These are phyloP conservation scores for Drechslera avenae DNA, from an alignment of 2,329 filamentous ascomycete species.

Conservation along the genomic window DNA sequence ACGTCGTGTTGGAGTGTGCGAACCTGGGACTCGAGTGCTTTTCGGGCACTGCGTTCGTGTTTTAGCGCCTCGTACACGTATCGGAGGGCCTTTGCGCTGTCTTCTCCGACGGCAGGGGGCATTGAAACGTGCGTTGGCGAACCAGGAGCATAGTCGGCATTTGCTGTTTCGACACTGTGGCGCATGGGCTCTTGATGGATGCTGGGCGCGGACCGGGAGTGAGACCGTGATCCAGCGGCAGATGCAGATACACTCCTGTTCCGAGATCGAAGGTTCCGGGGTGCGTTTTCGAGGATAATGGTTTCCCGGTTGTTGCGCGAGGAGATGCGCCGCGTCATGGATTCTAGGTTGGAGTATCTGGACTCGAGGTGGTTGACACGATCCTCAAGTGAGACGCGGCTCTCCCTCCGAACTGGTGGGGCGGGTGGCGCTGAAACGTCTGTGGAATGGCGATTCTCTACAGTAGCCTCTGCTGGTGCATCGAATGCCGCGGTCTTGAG, in stretches of 20 bases:
- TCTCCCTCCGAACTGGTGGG: conserved; percentile 16
- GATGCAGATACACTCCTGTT: conserved; percentile 40
- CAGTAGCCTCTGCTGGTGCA: conserved; percentile 18
- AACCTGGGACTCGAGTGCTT: conserved; percentile 43
- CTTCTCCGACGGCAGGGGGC: neutral
- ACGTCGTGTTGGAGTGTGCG: conserved; percentile 40
- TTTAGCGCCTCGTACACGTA: conserved; percentile 34
- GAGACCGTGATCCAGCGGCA: conserved; percentile 14
- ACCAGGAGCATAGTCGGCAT: conserved; percentile 7
- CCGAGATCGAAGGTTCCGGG: conserved; percentile 39
- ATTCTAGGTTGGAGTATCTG: conserved; percentile 37
- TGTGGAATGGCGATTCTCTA: conserved; percentile 9
- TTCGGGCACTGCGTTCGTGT: conserved; percentile 41
- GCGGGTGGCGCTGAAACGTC: conserved; percentile 19
- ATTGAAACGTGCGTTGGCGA: conserved; percentile 19
- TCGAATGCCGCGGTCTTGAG: conserved; percentile 33
- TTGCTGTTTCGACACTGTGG: conserved; percentile 22
- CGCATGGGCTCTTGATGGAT: conserved; percentile 22
- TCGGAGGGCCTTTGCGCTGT: conserved; percentile 18
- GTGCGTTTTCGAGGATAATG: conserved; percentile 47
- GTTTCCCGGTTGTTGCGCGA: conserved; percentile 45
- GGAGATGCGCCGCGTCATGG: conserved; percentile 40
- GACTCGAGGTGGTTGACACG: conserved; percentile 42
- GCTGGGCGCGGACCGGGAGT: conserved; percentile 21
- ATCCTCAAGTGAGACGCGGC: conserved; percentile 41